A percentile compares a stretch with the other conserved stretches of the same genome.
Evolutionary conservation across 2,329 filamentous ascomycete genomes (phyloP).

Genomic region (Penicillium sp.): DNA sequence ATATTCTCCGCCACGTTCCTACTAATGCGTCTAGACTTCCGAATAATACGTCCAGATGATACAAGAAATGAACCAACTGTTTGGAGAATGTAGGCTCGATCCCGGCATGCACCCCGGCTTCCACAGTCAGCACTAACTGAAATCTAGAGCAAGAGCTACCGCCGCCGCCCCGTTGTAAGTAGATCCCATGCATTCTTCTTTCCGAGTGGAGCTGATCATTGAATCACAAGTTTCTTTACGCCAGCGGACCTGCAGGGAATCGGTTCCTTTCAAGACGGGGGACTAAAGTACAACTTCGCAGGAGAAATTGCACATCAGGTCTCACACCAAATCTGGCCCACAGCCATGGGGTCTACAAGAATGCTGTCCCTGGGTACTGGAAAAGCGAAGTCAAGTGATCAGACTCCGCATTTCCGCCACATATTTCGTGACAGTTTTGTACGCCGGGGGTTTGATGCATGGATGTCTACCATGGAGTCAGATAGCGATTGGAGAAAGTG

Average conservation of each 20-base stretch:
- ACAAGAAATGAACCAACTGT: constrained; percentile 11
- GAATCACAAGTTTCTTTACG: constrained; percentile 19
- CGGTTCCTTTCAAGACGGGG: constrained; percentile 14
- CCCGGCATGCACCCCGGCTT: background rate
- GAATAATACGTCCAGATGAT: constrained; percentile 13
- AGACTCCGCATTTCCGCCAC: constrained; percentile 21
- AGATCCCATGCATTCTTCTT: background rate
- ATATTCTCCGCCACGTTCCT: background rate
- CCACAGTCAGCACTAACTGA: background rate
- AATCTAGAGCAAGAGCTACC: constrained; percentile 20
- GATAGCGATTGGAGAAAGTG: constrained; percentile 12
- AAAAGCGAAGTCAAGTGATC: background rate
- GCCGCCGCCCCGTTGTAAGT: constrained; percentile 21
- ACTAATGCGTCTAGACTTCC: constrained; percentile 11
- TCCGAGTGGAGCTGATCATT: background rate
- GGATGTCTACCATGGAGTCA: constrained; percentile 24
- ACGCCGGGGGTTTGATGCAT: constrained; percentile 18
- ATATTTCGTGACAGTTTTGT: constrained; percentile 25
- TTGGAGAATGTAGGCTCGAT: constrained; percentile 15
- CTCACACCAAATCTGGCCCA: constrained; percentile 20
- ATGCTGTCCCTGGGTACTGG: constrained; percentile 22
- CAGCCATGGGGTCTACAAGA: constrained; percentile 4
- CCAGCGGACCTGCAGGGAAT: constrained; percentile 15
- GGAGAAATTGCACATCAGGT: constrained; percentile 14
- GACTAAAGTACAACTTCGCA: constrained; percentile 19